Percentiles rank a stretch among this genome's conserved stretches.
Evolutionary conservation across 176 grass and related monocot genomes (phyloP).

Genomic region (Paspalum notatum): DNA sequence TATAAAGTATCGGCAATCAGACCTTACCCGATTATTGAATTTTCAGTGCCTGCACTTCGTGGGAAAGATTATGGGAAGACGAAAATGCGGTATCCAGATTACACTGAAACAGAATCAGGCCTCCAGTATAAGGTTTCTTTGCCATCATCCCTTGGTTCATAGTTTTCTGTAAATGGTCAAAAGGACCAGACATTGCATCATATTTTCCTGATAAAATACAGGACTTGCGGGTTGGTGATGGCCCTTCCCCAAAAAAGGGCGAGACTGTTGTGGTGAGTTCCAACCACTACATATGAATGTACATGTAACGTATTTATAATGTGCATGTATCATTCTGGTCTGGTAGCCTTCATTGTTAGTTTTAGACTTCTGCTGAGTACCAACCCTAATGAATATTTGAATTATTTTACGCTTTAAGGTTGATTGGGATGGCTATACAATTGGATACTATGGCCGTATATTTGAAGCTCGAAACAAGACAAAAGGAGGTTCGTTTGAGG

Average conservation of each 20-base stretch:
- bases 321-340: neutral
- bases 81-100: constrained; percentile 98
- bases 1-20: neutral
- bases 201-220: constrained; percentile 44
- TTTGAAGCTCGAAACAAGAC: constrained; percentile 99
- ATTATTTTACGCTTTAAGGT: constrained; percentile 66
- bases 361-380: constrained; percentile 6
- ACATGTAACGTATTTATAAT: neutral
- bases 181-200: neutral
- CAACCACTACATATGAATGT: constrained; percentile 38
- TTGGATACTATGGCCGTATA: constrained; percentile 97
- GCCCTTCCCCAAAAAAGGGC: constrained; percentile 70
- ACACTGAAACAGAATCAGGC: constrained; percentile 89
- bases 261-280: constrained; percentile 86
- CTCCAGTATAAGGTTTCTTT: constrained; percentile 90
- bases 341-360: neutral
- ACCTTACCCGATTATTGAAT: neutral
- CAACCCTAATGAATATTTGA: constrained; percentile 44
- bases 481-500: constrained; percentile 99
- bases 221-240: constrained; percentile 83
- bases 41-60: constrained; percentile 87
- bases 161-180: neutral
- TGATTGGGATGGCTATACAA: constrained; percentile 99
- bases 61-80: constrained; percentile 98
- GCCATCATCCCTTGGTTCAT: constrained; percentile 29